Conservation (phyloP, 768 basidiomycete species). For the Leccinum barrowsii region DNA sequence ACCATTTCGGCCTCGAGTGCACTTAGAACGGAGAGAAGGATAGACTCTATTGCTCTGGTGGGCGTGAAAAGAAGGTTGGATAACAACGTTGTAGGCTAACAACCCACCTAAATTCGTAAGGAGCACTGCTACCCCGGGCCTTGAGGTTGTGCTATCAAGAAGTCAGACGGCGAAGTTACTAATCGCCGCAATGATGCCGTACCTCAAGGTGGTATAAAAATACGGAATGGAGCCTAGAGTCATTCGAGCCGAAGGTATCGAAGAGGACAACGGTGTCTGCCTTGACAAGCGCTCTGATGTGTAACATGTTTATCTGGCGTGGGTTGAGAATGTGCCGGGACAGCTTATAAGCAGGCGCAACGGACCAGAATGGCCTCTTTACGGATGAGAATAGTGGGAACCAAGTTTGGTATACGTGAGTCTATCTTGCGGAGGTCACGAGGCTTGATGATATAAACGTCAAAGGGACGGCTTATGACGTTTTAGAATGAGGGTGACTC, state of each 20-base stretch:
- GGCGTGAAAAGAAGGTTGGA: constrained; percentile 13
- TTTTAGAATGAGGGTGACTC: constrained; percentile 10
- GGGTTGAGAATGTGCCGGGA: constrained; percentile 11
- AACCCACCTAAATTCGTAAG: constrained; percentile 83
- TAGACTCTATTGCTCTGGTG: constrained; percentile 86
- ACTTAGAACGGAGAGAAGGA: constrained; percentile 85
- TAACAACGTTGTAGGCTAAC: constrained; percentile 14
- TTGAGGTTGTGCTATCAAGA: constrained; percentile 74
- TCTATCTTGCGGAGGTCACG: constrained; percentile 97
- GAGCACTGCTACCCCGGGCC: constrained; percentile 59
- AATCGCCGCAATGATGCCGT: constrained; percentile 17
- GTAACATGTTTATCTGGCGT: constrained; percentile 81
- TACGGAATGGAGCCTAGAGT: constrained; percentile 81
- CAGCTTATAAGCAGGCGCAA: constrained; percentile 11
- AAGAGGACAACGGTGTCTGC: constrained; percentile 89
- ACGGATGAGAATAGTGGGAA: constrained; percentile 89
- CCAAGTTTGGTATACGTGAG: constrained; percentile 88
- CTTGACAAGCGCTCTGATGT: constrained; percentile 93
- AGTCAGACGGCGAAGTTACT: constrained; percentile 8
- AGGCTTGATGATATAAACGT: constrained; percentile 49
- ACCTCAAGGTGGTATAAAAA: constrained; percentile 89
- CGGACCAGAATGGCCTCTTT: constrained; percentile 83
- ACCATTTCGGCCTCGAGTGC: constrained; percentile 96
- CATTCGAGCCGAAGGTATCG: constrained; percentile 84
- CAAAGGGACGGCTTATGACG: constrained; percentile 21